These are phyloP conservation scores for Effrenium voratum DNA, from an alignment of 73 alveolate genomes.

Conservation along the genomic window DNA sequence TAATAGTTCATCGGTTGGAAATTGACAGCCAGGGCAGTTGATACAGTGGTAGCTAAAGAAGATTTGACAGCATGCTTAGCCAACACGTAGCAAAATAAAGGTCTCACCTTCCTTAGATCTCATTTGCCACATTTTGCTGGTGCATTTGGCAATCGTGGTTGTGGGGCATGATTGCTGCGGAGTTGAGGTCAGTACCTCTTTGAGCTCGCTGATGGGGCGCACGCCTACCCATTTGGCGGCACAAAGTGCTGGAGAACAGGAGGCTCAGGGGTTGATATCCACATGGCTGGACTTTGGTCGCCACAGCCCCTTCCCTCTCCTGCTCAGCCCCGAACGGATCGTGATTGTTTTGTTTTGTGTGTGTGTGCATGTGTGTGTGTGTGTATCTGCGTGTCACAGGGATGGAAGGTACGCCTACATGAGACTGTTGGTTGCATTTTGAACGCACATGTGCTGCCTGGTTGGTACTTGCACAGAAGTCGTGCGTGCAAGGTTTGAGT, in stretches of 20 bases:
- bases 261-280: not conserved
- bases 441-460: no score
- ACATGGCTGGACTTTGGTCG: not conserved
- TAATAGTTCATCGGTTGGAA: not conserved
- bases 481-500: not conserved
- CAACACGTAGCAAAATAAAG: no score
- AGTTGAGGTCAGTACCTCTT: not conserved
- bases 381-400: not conserved
- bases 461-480: not conserved
- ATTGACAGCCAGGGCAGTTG: not conserved
- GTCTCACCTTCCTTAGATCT: not conserved
- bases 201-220: constrained; percentile 68
- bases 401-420: not conserved
- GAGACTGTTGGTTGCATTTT: not conserved
- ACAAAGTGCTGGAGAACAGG: constrained; percentile 26
- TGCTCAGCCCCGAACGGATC: not conserved
- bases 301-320: not conserved
- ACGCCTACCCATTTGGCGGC: constrained; percentile 51
- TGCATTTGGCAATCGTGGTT: not conserved
- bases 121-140: not conserved
- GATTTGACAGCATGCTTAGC: no score
- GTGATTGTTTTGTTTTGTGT: not conserved
- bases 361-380: not conserved
- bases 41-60: not conserved
- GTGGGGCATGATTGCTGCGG: not conserved